phyloP scores from a whole-genome alignment of 202 grass and related monocot genomes.

The Brachypodium distachyon region DNA sequence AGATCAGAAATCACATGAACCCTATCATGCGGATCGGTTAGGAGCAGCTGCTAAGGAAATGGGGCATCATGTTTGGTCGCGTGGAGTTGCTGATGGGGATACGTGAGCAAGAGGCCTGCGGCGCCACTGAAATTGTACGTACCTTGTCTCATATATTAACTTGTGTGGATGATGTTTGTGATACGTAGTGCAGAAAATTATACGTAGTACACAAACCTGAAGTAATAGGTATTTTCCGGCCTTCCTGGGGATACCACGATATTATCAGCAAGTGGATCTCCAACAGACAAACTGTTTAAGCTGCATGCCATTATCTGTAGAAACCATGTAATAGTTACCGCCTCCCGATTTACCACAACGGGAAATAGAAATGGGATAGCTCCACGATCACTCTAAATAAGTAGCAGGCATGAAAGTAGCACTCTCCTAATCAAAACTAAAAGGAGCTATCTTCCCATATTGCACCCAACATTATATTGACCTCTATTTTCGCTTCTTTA shows the following conservation, averaged over 20 bases:
- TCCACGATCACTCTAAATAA: not conserved
- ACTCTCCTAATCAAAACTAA: not conserved
- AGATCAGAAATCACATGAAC: no score
- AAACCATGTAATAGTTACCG: not conserved
- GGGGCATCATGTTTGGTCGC: no score
- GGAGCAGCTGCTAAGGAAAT: no score
- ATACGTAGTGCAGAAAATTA: not conserved
- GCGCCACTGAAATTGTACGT: no score
- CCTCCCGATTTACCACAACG: not conserved
- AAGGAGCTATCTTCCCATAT: not conserved
- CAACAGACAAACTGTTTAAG: conserved; percentile 80
- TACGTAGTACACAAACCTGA: conserved; percentile 44
- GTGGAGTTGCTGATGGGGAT: no score
- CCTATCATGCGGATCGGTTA: no score
- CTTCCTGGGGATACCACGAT: conserved; percentile 81
- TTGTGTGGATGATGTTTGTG: not conserved
- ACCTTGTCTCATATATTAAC: not conserved
- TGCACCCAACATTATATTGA: not conserved
- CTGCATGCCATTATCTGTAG: conserved; percentile 97
- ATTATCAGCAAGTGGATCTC: conserved; percentile 66
- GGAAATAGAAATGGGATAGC: not conserved
- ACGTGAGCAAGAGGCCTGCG: no score
- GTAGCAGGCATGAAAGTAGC: not conserved
- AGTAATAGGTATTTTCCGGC: conserved; percentile 50
- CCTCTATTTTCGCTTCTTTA: not conserved